These are phyloP conservation scores for Chrysanthemum makinoi DNA, from an alignment of 129 eudicot genomes.

Conservation along the genomic window DNA sequence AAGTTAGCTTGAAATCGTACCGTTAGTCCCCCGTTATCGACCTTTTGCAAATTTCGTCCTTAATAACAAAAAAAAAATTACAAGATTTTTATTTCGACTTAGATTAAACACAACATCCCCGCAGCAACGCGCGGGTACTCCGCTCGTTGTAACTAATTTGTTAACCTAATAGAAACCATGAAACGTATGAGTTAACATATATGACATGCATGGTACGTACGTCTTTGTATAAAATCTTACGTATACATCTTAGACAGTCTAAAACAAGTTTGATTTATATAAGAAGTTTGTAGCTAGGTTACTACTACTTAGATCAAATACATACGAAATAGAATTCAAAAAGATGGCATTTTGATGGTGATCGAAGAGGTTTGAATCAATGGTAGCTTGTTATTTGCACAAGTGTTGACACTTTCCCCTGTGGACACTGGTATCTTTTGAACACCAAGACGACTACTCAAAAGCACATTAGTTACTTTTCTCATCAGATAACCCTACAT, in stretches of 20 bases:
- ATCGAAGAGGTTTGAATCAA: not conserved
- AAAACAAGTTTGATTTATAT: not conserved
- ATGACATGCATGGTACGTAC: not conserved
- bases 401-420: conserved; percentile 29
- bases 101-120: no score
- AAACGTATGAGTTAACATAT: no score
- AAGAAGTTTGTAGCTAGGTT: not conserved
- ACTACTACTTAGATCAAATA: not conserved
- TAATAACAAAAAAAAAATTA: no score
- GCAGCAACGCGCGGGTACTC: no score
- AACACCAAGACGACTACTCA: not conserved
- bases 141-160: no score
- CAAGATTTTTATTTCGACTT: no score
- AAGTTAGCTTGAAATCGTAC: no score
- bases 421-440: conserved; percentile 2
- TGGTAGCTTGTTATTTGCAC: conserved; percentile 23
- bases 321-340: not conserved
- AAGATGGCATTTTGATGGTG: not conserved
- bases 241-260: no score
- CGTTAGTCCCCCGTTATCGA: no score
- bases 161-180: no score
- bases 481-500: not conserved
- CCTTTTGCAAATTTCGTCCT: no score
- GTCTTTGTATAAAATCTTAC: no score
- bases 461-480: conserved; percentile 15